Evolutionary conservation across 2,329 filamentous ascomycete species (phyloP).

Genomic region (Fusarium falciforme): DNA sequence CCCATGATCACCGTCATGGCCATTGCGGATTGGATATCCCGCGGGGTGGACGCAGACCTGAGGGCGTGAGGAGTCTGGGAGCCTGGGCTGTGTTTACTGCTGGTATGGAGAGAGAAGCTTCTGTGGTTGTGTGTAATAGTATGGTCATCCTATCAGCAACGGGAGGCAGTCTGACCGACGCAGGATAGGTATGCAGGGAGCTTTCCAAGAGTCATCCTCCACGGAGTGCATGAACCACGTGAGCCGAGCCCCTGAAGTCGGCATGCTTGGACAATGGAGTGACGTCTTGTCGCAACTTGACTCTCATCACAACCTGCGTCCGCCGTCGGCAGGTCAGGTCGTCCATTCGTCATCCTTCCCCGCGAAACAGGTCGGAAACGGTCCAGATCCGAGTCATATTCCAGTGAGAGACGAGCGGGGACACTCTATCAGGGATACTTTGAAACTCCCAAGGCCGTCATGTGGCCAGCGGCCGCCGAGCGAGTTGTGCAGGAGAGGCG

Average conservation of each 20-base stretch:
- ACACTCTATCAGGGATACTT: neutral
- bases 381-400: slow-evolving; percentile 9
- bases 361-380: slow-evolving; percentile 5
- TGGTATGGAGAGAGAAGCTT: slow-evolving; percentile 9
- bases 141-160: slow-evolving; percentile 28
- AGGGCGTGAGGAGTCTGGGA: slow-evolving; percentile 27
- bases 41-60: slow-evolving; percentile 63
- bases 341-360: slow-evolving; percentile 26
- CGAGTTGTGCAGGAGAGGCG: slow-evolving; percentile 5
- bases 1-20: slow-evolving; percentile 85
- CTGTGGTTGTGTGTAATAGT: slow-evolving; percentile 17
- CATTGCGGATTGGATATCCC: slow-evolving; percentile 73
- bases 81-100: slow-evolving; percentile 1
- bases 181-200: slow-evolving; percentile 20
- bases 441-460: slow-evolving; percentile 5
- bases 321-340: slow-evolving; percentile 14
- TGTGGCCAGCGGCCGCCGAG: slow-evolving; percentile 14
- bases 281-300: slow-evolving; percentile 18
- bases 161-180: slow-evolving; percentile 9
- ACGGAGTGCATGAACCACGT: slow-evolving; percentile 1
- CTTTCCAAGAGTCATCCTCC: slow-evolving; percentile 12
- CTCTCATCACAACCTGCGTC: slow-evolving; percentile 2
- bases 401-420: neutral
- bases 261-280: slow-evolving; percentile 22
- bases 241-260: slow-evolving; percentile 23